Percentiles rank a stretch among this genome's conserved stretches.
Conservation (phyloP, 2,329 filamentous ascomycete genomes). For the Lithohypha guttulata region DNA sequence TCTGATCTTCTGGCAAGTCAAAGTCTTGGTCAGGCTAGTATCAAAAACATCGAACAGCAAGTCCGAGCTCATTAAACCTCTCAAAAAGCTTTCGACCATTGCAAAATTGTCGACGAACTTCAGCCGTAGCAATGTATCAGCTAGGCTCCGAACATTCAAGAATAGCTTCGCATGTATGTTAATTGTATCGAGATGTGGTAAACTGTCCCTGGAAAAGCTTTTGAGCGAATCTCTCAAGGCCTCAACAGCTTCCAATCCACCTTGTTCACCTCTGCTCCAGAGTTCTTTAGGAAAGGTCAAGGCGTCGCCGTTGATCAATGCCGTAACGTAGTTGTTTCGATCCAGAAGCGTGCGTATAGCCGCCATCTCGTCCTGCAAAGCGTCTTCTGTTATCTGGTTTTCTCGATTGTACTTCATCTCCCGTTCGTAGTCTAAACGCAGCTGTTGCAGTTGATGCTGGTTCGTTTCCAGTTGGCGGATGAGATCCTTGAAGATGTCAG, state of each 20-base stretch:
- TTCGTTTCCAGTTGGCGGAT: constrained; percentile 35
- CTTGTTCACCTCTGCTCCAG: constrained; percentile 39
- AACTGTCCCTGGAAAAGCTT: constrained; percentile 32
- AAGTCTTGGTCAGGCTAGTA: constrained; percentile 34
- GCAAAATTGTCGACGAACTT: constrained; percentile 35
- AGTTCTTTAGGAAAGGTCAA: constrained; percentile 45
- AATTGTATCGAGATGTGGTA: constrained; percentile 33
- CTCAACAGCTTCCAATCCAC: constrained; percentile 43
- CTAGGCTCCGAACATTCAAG: constrained; percentile 42
- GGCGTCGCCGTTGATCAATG: constrained; percentile 46
- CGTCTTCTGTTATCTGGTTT: constrained; percentile 37
- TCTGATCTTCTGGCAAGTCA: constrained; percentile 38
- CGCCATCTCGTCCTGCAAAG: constrained; percentile 30
- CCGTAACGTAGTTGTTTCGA: constrained; percentile 43
- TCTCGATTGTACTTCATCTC: constrained; percentile 39
- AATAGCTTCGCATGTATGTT: constrained; percentile 45
- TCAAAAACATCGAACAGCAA: constrained; percentile 43
- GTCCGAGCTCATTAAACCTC: constrained; percentile 44
- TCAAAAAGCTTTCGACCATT: constrained; percentile 42
- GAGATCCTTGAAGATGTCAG: constrained; percentile 32
- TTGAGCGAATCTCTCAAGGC: constrained; percentile 36
- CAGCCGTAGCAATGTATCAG: constrained; percentile 36
- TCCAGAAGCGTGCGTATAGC: constrained; percentile 27
- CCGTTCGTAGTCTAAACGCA: constrained; percentile 35
- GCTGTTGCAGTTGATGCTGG: constrained; percentile 26